phyloP scores from a whole-genome alignment of 83 land plant species.

The Picea abies region DNA sequence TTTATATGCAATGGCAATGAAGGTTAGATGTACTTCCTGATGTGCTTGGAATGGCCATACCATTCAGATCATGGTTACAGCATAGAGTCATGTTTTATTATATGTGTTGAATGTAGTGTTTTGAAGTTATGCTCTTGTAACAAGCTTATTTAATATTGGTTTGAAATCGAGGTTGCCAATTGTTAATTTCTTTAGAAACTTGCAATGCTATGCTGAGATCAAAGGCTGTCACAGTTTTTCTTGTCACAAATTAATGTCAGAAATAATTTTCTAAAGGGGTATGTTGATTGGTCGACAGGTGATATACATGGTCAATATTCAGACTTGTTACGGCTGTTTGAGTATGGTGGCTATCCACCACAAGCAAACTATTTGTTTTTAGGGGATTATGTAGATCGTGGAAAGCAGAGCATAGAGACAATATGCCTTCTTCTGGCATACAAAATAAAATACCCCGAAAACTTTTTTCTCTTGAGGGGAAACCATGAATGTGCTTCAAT shows the following conservation, averaged over 20 bases:
- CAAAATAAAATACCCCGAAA: conserved; percentile 60
- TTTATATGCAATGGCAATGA: too few relatives aligned
- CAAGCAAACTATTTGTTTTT: conserved; percentile 48
- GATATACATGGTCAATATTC: conserved; percentile 59
- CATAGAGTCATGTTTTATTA: neutral
- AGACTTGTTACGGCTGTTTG: conserved; percentile 54
- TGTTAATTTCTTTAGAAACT: too few relatives aligned
- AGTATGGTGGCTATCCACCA: conserved; percentile 65
- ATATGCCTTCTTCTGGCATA: conserved; percentile 58
- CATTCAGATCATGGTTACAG: neutral
- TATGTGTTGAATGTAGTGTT: neutral
- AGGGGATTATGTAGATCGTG: conserved; percentile 63
- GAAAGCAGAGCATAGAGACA: conserved; percentile 57
- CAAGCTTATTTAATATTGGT: neutral
- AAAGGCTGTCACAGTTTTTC: neutral
- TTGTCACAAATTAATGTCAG: neutral
- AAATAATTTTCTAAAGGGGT: neutral
- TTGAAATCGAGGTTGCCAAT: neutral
- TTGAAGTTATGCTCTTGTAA: neutral
- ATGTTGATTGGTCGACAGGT: conserved; percentile 26
- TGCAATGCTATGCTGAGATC: too few relatives aligned
- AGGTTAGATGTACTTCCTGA: too few relatives aligned
- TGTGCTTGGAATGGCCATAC: neutral
- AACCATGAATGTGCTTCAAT: conserved; percentile 65
- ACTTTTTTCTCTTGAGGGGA: conserved; percentile 57